These are phyloP conservation scores for Penicillium thymicola DNA, from an alignment of 2,329 filamentous ascomycete species.

Conservation along the genomic window DNA sequence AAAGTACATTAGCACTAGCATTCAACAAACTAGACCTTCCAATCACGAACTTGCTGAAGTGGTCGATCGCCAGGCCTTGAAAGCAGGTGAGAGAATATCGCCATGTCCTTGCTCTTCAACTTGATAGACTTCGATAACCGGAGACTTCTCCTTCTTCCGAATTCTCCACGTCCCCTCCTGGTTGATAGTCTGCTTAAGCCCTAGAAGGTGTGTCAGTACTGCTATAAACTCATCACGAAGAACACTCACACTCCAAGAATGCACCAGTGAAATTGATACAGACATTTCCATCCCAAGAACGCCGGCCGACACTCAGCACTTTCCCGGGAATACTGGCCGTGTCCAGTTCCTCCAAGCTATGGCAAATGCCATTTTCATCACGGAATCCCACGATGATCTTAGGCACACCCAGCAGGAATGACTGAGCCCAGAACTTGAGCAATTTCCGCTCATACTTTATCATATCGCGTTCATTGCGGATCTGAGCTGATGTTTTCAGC, in stretches of 20 bases:
- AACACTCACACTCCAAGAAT: constrained; percentile 69
- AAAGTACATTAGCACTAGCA: neutral
- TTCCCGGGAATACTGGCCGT: constrained; percentile 74
- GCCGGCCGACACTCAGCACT: constrained; percentile 63
- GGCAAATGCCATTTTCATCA: constrained; percentile 67
- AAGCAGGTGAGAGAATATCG: constrained; percentile 71
- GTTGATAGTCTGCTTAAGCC: constrained; percentile 58
- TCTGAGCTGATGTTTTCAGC: constrained; percentile 81
- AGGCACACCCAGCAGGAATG: constrained; percentile 87
- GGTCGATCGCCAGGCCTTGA: constrained; percentile 64
- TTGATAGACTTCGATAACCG: constrained; percentile 69
- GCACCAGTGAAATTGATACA: constrained; percentile 85
- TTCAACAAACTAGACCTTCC: neutral
- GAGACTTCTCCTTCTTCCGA: constrained; percentile 59
- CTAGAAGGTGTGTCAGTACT: constrained; percentile 40
- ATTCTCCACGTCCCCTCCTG: constrained; percentile 80
- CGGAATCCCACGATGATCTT: constrained; percentile 90
- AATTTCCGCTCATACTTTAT: constrained; percentile 83
- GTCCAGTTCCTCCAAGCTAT: constrained; percentile 71
- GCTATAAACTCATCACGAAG: neutral
- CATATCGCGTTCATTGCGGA: constrained; percentile 64
- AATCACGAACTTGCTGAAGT: constrained; percentile 5
- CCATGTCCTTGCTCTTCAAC: constrained; percentile 73
- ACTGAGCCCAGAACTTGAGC: constrained; percentile 95
- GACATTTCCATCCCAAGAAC: constrained; percentile 83